Evolutionary conservation across 2,329 filamentous ascomycete species (phyloP).

Genomic region (Tolypocladium ovalisporum): DNA sequence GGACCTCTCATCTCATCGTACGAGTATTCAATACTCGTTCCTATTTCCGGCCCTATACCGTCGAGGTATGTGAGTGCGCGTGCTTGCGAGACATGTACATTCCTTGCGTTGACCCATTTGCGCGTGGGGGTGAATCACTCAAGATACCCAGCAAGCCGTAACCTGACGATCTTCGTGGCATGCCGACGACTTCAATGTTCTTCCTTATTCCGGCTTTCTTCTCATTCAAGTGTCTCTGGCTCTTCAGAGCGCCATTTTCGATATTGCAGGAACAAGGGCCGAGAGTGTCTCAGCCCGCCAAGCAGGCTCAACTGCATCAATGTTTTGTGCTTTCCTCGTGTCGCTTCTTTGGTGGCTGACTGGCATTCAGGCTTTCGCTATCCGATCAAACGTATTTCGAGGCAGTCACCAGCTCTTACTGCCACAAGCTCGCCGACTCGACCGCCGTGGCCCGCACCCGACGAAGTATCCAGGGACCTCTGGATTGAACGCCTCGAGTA

Average conservation of each 20-base stretch:
- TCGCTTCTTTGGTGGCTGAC: background rate
- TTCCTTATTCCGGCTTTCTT: background rate
- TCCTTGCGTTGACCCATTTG: background rate
- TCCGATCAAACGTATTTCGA: background rate
- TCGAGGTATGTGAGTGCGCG: background rate
- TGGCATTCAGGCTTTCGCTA: background rate
- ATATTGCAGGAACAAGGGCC: background rate
- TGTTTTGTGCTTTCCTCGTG: background rate
- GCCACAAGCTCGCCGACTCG: background rate
- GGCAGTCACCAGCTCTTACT: background rate
- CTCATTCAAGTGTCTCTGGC: background rate
- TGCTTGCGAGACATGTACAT: background rate
- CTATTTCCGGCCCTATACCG: background rate
- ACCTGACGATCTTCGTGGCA: background rate
- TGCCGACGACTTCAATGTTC: background rate
- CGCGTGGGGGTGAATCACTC: constrained; percentile 1
- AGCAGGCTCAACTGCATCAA: background rate
- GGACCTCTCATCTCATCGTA: background rate
- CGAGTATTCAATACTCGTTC: background rate
- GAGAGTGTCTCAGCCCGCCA: background rate
- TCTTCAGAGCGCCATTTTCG: background rate
- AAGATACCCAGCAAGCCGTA: background rate
- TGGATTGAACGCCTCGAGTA: background rate
- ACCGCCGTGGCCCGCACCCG: background rate
- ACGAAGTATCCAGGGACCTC: background rate